These are phyloP conservation scores for Fusarium sp. DNA, from an alignment of 2,329 filamentous ascomycete species.

Conservation along the genomic window DNA sequence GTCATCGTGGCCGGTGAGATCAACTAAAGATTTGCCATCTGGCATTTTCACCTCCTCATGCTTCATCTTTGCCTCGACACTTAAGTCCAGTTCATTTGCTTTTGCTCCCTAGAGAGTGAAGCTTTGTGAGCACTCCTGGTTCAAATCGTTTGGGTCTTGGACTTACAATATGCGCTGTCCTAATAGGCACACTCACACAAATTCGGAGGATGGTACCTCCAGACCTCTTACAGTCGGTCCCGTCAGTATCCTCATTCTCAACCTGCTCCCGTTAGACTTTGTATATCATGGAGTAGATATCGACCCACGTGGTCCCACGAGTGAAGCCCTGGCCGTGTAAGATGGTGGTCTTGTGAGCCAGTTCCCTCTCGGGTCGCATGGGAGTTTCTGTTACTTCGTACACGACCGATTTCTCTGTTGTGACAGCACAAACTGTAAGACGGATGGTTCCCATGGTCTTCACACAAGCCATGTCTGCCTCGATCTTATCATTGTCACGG, in stretches of 20 bases:
- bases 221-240: rapidly evolving
- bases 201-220: neutral
- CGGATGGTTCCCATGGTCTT: neutral
- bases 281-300: rapidly evolving
- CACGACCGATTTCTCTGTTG: rapidly evolving
- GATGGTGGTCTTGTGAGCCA: neutral
- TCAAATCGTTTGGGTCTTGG: rapidly evolving
- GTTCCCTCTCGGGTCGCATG: neutral
- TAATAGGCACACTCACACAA: neutral
- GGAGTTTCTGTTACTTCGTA: neutral
- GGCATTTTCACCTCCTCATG: neutral
- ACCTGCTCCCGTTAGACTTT: neutral
- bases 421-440: neutral
- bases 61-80: neutral
- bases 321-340: neutral
- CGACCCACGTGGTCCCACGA: neutral
- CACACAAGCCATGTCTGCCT: neutral
- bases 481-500: neutral
- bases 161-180: neutral
- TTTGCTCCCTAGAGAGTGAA: rapidly evolving
- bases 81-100: rapidly evolving
- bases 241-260: neutral
- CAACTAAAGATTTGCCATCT: neutral
- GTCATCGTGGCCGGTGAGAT: neutral
- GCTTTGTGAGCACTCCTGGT: rapidly evolving